phyloP scores from a whole-genome alignment of 2,329 filamentous ascomycete species.

The Hymenoscyphus repandus region DNA sequence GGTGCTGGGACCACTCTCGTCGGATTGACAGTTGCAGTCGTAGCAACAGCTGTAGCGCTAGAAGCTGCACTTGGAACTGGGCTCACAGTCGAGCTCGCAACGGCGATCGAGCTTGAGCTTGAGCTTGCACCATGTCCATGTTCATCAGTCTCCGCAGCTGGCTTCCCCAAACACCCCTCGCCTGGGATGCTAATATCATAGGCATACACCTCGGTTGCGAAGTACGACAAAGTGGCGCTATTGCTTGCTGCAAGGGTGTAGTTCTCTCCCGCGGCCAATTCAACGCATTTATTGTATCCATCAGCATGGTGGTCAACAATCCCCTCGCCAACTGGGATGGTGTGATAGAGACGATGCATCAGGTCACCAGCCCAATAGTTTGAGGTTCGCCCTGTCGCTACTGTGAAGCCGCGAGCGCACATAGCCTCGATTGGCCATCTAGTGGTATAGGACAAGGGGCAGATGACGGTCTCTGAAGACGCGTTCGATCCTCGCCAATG shows the following conservation, averaged over 20 bases:
- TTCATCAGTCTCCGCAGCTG: not conserved
- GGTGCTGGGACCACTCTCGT: not conserved
- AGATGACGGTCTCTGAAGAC: constrained; percentile 65
- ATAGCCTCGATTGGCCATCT: constrained; percentile 53
- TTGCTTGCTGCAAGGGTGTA: constrained; percentile 42
- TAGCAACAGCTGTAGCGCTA: constrained; percentile 16
- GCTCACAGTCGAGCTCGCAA: not conserved
- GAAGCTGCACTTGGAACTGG: not conserved
- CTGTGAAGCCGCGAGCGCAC: constrained; percentile 58
- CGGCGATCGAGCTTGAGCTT: not conserved
- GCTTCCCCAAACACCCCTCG: constrained; percentile 51
- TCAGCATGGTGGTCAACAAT: constrained; percentile 59
- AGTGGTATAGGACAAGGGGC: constrained; percentile 53
- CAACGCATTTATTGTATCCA: constrained; percentile 16
- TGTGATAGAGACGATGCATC: constrained; percentile 61
- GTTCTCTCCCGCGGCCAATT: constrained; percentile 2
- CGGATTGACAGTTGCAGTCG: constrained; percentile 6
- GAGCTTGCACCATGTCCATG: not conserved
- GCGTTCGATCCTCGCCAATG: constrained; percentile 64
- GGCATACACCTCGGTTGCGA: constrained; percentile 63
- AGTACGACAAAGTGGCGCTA: constrained; percentile 60
- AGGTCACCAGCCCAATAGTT: constrained; percentile 63
- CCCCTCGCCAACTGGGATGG: constrained; percentile 54
- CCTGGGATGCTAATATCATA: constrained; percentile 60
- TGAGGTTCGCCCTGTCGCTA: constrained; percentile 50